Evolutionary conservation across 148 eudicot genomes (phyloP), one percentile per base, ranked within the genome.

Genomic region (Rhododendron ferrugineum): DNA sequence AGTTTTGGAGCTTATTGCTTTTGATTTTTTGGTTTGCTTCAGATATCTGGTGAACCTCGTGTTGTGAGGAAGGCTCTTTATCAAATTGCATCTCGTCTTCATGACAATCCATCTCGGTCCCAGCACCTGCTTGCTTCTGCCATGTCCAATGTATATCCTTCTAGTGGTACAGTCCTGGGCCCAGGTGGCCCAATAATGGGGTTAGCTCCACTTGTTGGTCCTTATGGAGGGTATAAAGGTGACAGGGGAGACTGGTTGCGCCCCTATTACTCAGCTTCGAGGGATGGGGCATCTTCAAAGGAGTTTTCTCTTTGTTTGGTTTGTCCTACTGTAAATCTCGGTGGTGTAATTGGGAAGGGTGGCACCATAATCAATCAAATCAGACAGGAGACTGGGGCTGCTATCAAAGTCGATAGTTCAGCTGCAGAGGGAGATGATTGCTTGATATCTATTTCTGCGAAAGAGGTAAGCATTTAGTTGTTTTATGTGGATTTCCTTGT

Each of bases 301-400:
- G 99, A 97, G 75, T 97, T 94, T 89, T 92, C 93, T 87, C 89
- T 97, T 46, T 94, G 96, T 86, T 86, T 97, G 89, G 90, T 97
- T 23, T 97, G 99, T 58, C 98, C 98, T 49, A 95, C 93, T 85
- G 89, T 89, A 76, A 95, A 90, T 86, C 93, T 97, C 80, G 99
- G 99, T 40, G 98, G 93, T 90, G 99, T 97, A 42, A 97, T 97
- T 85, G 99, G 99, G 52, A 97, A 97, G 87, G 98, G 96, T 83
- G 99, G 99, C 87, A 77, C 86, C 34, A 94, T 94, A 86, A 97
- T 97, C 79, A 97, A 94, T 88, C 99, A 97, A 90, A 97, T 97
- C 26, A 92, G 99, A 84, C 96, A 97, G 86, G 99, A 97, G 83
- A 91, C 98, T 26, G 90, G 95, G 30, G 98, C 99, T 20, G 79